These are phyloP conservation scores for Coemansia sp. DNA, from an alignment of 192 early-diverging fungal species.

Conservation along the genomic window DNA sequence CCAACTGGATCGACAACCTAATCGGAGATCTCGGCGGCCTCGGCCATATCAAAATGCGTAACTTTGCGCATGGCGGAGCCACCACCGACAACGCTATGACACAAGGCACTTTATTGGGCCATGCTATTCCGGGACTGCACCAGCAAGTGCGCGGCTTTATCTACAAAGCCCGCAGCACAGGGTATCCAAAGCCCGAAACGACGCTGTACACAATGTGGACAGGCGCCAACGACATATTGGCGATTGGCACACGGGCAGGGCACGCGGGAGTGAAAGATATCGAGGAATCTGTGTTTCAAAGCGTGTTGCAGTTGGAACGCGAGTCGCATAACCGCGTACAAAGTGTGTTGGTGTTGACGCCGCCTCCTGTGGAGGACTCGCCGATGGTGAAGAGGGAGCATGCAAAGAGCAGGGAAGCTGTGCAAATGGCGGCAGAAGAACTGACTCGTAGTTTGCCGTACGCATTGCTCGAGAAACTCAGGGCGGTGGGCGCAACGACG, in stretches of 20 bases:
- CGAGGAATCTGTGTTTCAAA: constrained; percentile 40
- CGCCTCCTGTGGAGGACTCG: constrained; percentile 49
- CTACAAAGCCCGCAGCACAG: constrained; percentile 39
- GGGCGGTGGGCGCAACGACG: constrained; percentile 13
- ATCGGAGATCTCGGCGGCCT: constrained; percentile 48
- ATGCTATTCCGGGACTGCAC: constrained; percentile 34
- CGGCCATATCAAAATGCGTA: constrained; percentile 52
- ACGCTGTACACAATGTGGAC: constrained; percentile 55
- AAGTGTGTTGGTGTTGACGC: constrained; percentile 38
- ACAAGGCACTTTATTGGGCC: constrained; percentile 36
- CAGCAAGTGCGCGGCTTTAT: constrained; percentile 55
- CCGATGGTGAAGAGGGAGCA: constrained; percentile 43
- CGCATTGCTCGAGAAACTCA: constrained; percentile 26
- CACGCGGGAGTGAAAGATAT: constrained; percentile 17
- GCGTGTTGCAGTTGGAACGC: constrained; percentile 50
- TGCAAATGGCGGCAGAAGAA: constrained; percentile 14
- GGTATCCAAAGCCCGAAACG: constrained; percentile 30
- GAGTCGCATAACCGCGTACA: constrained; percentile 49
- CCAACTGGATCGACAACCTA: constrained; percentile 56
- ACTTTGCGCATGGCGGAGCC: constrained; percentile 53
- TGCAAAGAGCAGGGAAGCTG: constrained; percentile 6
- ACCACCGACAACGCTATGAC: constrained; percentile 37
- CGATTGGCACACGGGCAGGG: constrained; percentile 20
- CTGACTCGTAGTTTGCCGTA: constrained; percentile 31
- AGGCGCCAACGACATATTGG: constrained; percentile 45